These are phyloP conservation scores for Phialocephala subalpina DNA, from an alignment of 2,329 filamentous ascomycete genomes.

Conservation along the genomic window DNA sequence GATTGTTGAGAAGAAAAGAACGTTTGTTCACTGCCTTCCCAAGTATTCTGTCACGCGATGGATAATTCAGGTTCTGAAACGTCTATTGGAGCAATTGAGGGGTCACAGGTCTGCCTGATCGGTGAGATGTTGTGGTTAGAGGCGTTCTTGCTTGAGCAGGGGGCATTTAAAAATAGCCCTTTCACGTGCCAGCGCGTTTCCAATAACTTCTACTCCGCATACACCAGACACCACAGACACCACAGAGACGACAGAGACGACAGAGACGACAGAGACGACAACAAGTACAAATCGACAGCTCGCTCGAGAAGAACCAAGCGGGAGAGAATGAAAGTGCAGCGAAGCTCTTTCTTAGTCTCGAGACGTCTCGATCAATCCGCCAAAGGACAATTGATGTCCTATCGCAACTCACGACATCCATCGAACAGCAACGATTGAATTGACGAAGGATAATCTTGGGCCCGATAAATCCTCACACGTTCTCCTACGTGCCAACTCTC, in stretches of 20 bases:
- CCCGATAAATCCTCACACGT: no score
- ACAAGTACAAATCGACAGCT: no score
- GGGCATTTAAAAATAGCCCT: conserved; percentile 1
- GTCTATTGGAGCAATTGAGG: not conserved
- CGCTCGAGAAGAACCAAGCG: no score
- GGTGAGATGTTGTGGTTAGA: conserved; percentile 19
- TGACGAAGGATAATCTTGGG: no score
- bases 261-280: no score
- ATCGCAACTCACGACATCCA: no score
- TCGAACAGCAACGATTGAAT: no score
- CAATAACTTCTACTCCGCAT: not conserved
- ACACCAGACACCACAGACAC: not conserved
- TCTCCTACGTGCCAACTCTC: no score
- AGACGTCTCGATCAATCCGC: no score
- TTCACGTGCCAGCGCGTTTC: not conserved
- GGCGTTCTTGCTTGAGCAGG: not conserved
- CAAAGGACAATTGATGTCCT: no score
- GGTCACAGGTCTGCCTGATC: conserved; percentile 1
- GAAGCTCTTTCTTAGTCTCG: no score
- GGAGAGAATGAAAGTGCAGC: no score
- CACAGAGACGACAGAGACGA: not conserved
- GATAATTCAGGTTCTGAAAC: not conserved
- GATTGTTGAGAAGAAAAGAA: not conserved
- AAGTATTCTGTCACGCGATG: not conserved
- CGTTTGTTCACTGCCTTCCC: not conserved